Conservation (phyloP, 2,329 filamentous ascomycete genomes). For the Lasiodiplodia sp. region DNA sequence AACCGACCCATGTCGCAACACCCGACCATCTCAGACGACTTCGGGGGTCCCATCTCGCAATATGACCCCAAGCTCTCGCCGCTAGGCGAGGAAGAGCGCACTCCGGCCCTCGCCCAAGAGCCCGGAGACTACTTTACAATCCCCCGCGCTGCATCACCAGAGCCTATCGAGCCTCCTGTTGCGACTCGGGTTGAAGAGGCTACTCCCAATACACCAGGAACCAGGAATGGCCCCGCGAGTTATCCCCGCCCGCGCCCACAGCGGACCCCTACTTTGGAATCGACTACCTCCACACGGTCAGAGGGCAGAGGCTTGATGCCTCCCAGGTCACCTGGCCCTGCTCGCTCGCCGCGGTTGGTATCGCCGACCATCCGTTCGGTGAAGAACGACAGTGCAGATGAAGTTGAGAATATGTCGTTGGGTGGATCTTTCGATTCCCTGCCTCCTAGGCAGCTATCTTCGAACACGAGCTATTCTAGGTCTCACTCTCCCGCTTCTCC, state of each 20-base stretch:
- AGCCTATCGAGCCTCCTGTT: slow-evolving; percentile 48
- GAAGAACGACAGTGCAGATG: slow-evolving; percentile 64
- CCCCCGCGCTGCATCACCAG: slow-evolving; percentile 54
- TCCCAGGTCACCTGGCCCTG: slow-evolving; percentile 49
- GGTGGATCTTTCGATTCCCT: slow-evolving; percentile 69
- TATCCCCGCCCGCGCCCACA: slow-evolving; percentile 42
- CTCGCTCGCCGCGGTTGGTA: slow-evolving; percentile 41
- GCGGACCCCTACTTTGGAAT: slow-evolving; percentile 51
- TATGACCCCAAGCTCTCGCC: slow-evolving; percentile 43
- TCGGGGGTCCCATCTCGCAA: slow-evolving; percentile 39
- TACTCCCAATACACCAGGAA: slow-evolving; percentile 49
- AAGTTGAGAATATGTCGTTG: slow-evolving; percentile 71
- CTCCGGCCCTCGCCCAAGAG: slow-evolving; percentile 33
- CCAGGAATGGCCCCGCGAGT: slow-evolving; percentile 37
- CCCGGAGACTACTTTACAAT: slow-evolving; percentile 53
- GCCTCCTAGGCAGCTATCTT: slow-evolving; percentile 77
- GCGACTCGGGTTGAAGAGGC: slow-evolving; percentile 50
- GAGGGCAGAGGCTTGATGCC: slow-evolving; percentile 35
- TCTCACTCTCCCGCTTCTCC: slow-evolving; percentile 71
- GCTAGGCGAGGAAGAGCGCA: slow-evolving; percentile 44
- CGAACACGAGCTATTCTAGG: slow-evolving; percentile 69
- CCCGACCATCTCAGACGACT: slow-evolving; percentile 44
- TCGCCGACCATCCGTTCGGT: slow-evolving; percentile 57
- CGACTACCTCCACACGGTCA: slow-evolving; percentile 34
- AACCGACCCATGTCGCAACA: slow-evolving; percentile 46